Conservation (phyloP, 805 yeast species). For the Wickerhamomyces ciferrii region DNA sequence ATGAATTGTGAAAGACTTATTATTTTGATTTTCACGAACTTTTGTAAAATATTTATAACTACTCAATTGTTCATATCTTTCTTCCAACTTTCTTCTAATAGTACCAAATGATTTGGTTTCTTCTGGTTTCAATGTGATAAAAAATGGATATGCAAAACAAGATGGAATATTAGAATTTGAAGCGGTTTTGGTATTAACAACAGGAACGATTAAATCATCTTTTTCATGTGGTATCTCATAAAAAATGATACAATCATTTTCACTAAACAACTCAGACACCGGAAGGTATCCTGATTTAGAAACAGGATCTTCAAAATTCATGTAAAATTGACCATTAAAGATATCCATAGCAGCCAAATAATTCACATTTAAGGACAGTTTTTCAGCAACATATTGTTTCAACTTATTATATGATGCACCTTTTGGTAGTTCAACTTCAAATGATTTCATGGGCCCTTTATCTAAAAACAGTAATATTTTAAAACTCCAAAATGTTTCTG, state of each 20-base stretch:
- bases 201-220: conserved; percentile 57
- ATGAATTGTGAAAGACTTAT: conserved; percentile 9
- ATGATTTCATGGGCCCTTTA: conserved; percentile 37
- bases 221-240: conserved; percentile 42
- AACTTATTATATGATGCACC: conserved; percentile 60
- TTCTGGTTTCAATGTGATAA: conserved; percentile 47
- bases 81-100: conserved; percentile 53
- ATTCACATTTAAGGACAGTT: conserved; percentile 30
- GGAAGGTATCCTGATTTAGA: conserved; percentile 51
- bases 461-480: conserved; percentile 60
- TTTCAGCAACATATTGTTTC: conserved; percentile 51
- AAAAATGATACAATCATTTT: conserved; percentile 59
- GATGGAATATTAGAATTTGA: conserved; percentile 33
- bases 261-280: conserved; percentile 58
- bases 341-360: conserved; percentile 52
- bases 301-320: conserved; percentile 59
- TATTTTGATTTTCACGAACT: conserved; percentile 12
- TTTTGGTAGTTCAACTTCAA: conserved; percentile 72
- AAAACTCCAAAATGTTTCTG: conserved; percentile 65
- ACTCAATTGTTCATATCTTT: conserved; percentile 40
- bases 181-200: conserved; percentile 40
- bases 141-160: conserved; percentile 74
- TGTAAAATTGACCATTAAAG: conserved; percentile 63
- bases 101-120: conserved; percentile 53
- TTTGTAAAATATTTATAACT: conserved; percentile 33